Percentiles rank a stretch among this genome's conserved stretches.
Evolutionary conservation across 306 rosid genomes (phyloP).

Genomic region (Pachyrhizus erosus): DNA sequence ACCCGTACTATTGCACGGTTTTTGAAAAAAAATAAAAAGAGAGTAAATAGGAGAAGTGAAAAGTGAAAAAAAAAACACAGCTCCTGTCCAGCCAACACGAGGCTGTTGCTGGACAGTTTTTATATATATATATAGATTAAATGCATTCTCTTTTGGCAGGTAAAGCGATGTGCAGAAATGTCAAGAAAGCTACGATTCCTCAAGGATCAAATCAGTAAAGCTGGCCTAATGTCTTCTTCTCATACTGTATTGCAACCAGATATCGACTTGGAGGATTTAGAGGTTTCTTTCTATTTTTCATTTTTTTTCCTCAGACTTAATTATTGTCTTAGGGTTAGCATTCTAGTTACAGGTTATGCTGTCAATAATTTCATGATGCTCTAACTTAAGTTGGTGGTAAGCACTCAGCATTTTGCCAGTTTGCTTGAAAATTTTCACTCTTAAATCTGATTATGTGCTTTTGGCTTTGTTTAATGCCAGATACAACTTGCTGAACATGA

Average conservation of each 20-base stretch:
- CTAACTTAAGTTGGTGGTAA: slow-evolving; percentile 30
- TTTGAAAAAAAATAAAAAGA: too few species aligned
- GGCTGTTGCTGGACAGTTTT: too few species aligned
- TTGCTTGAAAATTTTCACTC: slow-evolving; percentile 32
- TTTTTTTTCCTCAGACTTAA: slow-evolving; percentile 26
- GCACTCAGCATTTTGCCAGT: slow-evolving; percentile 23
- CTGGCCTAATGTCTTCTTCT: slow-evolving; percentile 68
- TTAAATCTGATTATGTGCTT: slow-evolving; percentile 46
- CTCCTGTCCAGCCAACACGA: too few species aligned
- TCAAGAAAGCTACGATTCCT: slow-evolving; percentile 90
- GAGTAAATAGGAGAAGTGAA: too few species aligned
- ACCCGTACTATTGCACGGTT: too few species aligned
- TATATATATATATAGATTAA: too few species aligned
- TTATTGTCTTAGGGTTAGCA: slow-evolving; percentile 33
- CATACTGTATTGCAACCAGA: slow-evolving; percentile 72
- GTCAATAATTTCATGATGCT: slow-evolving; percentile 26
- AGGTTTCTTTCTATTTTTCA: slow-evolving; percentile 62
- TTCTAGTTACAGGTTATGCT: slow-evolving; percentile 41
- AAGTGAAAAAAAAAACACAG: too few species aligned
- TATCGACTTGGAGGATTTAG: slow-evolving; percentile 86
- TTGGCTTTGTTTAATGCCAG: slow-evolving; percentile 54
- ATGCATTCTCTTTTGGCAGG: slow-evolving; percentile 61
- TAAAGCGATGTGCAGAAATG: slow-evolving; percentile 99
- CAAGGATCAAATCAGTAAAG: slow-evolving; percentile 93
- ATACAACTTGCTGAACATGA: slow-evolving; percentile 94